phyloP scores from a whole-genome alignment of 2,329 filamentous ascomycete genomes.

The Aspergillus oerlinghausenensis region DNA sequence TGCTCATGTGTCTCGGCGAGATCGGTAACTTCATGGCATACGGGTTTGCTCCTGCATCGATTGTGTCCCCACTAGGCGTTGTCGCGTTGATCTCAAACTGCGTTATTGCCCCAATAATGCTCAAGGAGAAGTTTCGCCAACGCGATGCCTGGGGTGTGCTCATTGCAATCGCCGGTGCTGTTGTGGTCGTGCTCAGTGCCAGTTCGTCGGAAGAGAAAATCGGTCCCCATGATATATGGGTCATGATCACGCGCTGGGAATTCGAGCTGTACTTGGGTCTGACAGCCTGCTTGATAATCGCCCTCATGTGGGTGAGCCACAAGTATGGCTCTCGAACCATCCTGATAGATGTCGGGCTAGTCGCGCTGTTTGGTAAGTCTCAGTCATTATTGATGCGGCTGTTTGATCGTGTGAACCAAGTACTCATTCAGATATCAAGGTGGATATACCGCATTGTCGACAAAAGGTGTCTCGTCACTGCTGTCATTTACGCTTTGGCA shows the following conservation, averaged over 20 bases:
- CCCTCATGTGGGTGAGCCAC: slow-evolving; percentile 76
- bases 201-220: slow-evolving; percentile 85
- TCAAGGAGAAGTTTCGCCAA: slow-evolving; percentile 82
- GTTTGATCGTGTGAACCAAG: slow-evolving; percentile 3
- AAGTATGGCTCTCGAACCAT: slow-evolving; percentile 82
- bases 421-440: slow-evolving; percentile 47
- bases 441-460: slow-evolving; percentile 93
- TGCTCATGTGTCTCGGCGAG: slow-evolving; percentile 89
- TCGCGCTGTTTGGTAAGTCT: slow-evolving; percentile 76
- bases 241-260: slow-evolving; percentile 77
- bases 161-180: slow-evolving; percentile 79
- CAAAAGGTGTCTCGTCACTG: slow-evolving; percentile 93
- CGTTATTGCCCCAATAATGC: slow-evolving; percentile 87
- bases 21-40: slow-evolving; percentile 96
- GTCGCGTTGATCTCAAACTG: slow-evolving; percentile 96
- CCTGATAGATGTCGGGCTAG: slow-evolving; percentile 85
- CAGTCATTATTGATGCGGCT: neutral
- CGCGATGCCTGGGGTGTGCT: slow-evolving; percentile 85
- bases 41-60: slow-evolving; percentile 94
- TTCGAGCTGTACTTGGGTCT: slow-evolving; percentile 88
- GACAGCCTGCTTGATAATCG: slow-evolving; percentile 66
- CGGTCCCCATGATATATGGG: slow-evolving; percentile 84
- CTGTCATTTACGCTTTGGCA: slow-evolving; percentile 86
- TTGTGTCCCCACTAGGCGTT: slow-evolving; percentile 94
- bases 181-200: slow-evolving; percentile 88